Percentiles rank a stretch among this genome's conserved stretches.
Evolutionary conservation across 1,139 yeast genomes (phyloP).

Genomic region (Lodderomyces oxycetoniae): DNA sequence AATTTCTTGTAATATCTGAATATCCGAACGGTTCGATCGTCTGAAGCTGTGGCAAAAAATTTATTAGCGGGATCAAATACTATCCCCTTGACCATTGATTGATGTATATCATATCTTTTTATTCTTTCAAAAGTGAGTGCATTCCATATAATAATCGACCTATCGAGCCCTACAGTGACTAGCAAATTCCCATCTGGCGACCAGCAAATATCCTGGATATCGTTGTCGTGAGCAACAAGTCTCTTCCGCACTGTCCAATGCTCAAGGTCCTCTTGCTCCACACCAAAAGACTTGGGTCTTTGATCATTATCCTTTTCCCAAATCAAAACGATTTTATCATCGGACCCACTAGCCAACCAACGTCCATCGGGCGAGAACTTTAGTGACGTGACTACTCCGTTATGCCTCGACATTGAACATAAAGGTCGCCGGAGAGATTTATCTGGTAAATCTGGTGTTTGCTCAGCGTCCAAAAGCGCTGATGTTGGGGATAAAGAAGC

Average conservation of each 20-base stretch:
- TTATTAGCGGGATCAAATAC: constrained; percentile 97
- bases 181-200: constrained; percentile 88
- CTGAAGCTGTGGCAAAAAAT: constrained; percentile 94
- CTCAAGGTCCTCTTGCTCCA: constrained; percentile 63
- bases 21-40: constrained; percentile 84
- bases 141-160: constrained; percentile 90
- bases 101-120: constrained; percentile 86
- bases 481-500: neutral
- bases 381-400: constrained; percentile 92
- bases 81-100: constrained; percentile 92
- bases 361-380: constrained; percentile 89
- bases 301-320: constrained; percentile 74
- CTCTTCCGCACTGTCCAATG: constrained; percentile 93
- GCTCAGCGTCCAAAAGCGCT: constrained; percentile 2
- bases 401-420: constrained; percentile 78
- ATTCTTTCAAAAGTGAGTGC: constrained; percentile 88
- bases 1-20: constrained; percentile 71
- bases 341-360: constrained; percentile 90
- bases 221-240: constrained; percentile 93
- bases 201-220: constrained; percentile 97
- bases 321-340: constrained; percentile 82
- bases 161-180: constrained; percentile 90
- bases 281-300: constrained; percentile 40
- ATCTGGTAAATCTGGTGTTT: constrained; percentile 23
- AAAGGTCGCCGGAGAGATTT: constrained; percentile 50